Percentiles rank a stretch among this genome's conserved stretches.
Conservation (phyloP, 148 eudicot genomes). For the Fallopia convolvulus region DNA sequence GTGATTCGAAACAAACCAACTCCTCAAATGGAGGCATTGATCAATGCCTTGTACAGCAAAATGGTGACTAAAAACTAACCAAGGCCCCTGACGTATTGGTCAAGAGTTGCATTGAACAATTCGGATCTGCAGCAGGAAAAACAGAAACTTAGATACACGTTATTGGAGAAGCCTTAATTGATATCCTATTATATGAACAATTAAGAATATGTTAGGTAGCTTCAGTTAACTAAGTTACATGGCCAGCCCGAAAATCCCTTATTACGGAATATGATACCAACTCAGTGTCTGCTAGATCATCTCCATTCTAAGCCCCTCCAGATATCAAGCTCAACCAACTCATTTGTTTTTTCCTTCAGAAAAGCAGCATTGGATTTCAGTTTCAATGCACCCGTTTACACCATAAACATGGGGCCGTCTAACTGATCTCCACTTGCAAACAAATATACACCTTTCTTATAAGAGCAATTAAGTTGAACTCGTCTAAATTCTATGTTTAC, state of each 20-base stretch:
- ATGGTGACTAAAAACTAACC: constrained; percentile 27
- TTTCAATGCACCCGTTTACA: too few relatives aligned
- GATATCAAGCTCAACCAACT: not conserved
- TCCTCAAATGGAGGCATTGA: too few relatives aligned
- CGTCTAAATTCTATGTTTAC: not conserved
- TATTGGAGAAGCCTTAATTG: not conserved
- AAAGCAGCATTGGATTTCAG: not conserved
- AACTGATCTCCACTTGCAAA: not conserved
- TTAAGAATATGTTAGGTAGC: not conserved
- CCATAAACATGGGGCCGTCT: not conserved
- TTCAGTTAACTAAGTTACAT: not conserved
- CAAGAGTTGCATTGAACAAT: constrained; percentile 72
- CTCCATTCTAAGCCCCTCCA: not conserved
- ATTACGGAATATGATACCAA: not conserved
- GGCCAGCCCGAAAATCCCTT: not conserved
- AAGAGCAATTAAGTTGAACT: not conserved
- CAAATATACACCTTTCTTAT: not conserved
- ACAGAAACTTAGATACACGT: not conserved
- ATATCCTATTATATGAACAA: not conserved
- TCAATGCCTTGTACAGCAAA: not conserved
- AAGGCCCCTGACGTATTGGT: constrained; percentile 92
- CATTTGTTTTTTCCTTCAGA: not conserved
- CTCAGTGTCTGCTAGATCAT: not conserved
- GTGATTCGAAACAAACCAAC: too few relatives aligned
- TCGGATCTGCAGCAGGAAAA: constrained; percentile 46